Evolutionary conservation across 345 rosid species (phyloP), one percentile per base, ranked within the genome.

Genomic region (Eutrema heterophyllum): DNA sequence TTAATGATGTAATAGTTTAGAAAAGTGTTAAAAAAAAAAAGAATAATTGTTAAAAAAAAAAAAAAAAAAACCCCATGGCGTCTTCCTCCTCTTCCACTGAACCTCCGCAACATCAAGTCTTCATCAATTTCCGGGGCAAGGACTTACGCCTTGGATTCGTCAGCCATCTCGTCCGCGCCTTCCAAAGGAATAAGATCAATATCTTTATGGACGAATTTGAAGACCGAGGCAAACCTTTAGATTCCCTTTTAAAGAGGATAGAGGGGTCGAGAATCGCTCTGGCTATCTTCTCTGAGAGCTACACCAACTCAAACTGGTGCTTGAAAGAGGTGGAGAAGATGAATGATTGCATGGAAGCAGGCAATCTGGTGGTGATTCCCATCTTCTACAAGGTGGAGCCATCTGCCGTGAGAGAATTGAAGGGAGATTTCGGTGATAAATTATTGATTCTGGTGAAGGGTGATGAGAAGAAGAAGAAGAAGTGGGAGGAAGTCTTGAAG

Each of bases 41-140:
- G n/a, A n/a, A n/a, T n/a, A n/a, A n/a, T n/a, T n/a, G n/a, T n/a
- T n/a, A n/a, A n/a, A 33, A 33, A 33, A 6, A 33, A 33, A 33
- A 33, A 33, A 6, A 6, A 33, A 33, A 33, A 6, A 6, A 5
- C 7, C 5, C 36, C 6, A 33, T 33, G 39, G 39, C 8, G 39
- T 8, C 36, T 33, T 35, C 39, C 39, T 35, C 39, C 39, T 35
- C 39, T 35, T 35, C 39, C 39, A 7, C 39, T 6, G 39, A 6
- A 35, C 39, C 56, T 15, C 62, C 45, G 33, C 65, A 51, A n/a
- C 63, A 64, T 43, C 72, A 64, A 11, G 76, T 77, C 32, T 77
- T 77, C 61, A 27, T 77, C 53, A 77, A 35, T 35, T 77, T 77
- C 36, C 71, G 76, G 15, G 75, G 80, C 1, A 44, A 13, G 1